Evolutionary conservation across 2,329 filamentous ascomycete species (phyloP).

Genomic region (Xylariaceae sp.): DNA sequence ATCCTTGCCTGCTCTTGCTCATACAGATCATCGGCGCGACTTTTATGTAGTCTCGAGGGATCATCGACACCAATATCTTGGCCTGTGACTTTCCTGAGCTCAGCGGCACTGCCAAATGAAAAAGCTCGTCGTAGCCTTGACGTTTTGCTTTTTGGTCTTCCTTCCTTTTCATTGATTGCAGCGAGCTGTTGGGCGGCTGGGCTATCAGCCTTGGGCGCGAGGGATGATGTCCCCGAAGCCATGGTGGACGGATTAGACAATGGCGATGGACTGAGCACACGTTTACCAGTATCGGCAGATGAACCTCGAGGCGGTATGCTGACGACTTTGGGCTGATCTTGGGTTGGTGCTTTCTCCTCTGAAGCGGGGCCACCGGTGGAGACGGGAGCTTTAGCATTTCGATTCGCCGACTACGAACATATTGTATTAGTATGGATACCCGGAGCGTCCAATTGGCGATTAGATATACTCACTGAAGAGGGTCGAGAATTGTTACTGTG

Average conservation of each 20-base stretch:
- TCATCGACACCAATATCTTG: slow-evolving; percentile 46
- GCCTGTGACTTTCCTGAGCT: slow-evolving; percentile 70
- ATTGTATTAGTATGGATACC: slow-evolving; percentile 43
- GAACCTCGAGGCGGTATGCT: slow-evolving; percentile 58
- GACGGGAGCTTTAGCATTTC: slow-evolving; percentile 44
- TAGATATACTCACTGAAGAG: slow-evolving; percentile 54
- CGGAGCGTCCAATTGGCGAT: slow-evolving; percentile 39
- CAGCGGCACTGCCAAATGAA: slow-evolving; percentile 92
- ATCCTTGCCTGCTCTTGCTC: slow-evolving; percentile 90
- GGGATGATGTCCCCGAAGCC: slow-evolving; percentile 45
- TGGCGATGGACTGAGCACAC: slow-evolving; percentile 62
- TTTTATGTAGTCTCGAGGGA: slow-evolving; percentile 58
- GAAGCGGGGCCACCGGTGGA: slow-evolving; percentile 51
- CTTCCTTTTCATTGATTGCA: slow-evolving; percentile 78
- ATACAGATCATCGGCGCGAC: slow-evolving; percentile 56
- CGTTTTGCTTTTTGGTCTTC: slow-evolving; percentile 74
- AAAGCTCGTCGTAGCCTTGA: slow-evolving; percentile 84
- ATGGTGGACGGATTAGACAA: slow-evolving; percentile 66
- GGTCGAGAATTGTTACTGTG: slow-evolving; percentile 56
- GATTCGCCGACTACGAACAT: slow-evolving; percentile 52
- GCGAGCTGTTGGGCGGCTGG: slow-evolving; percentile 79
- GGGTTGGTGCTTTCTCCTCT: slow-evolving; percentile 43
- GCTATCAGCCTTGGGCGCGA: slow-evolving; percentile 44
- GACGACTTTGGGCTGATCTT: slow-evolving; percentile 50
- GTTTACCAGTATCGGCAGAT: slow-evolving; percentile 60